A percentile compares a stretch with the other conserved stretches of the same genome.
Conservation (phyloP, 164 flowering plant genomes). For the Dillenia turbinata region DNA sequence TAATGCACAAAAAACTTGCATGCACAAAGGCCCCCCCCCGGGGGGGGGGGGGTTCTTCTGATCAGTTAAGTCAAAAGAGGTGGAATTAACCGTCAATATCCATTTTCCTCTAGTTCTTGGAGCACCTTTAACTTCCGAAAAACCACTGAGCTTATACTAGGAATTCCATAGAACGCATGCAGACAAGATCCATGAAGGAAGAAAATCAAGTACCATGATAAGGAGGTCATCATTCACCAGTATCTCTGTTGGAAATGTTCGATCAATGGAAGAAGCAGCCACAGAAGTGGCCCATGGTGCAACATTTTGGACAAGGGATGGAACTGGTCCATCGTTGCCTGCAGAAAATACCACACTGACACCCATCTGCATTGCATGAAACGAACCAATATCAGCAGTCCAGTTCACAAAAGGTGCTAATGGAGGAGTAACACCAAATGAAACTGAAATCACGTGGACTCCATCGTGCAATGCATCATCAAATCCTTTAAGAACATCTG, state of each 20-base stretch:
- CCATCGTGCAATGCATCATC: conserved; percentile 54
- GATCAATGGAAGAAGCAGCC: conserved; percentile 47
- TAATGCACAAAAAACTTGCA: too few relatives aligned
- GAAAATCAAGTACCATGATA: conserved; percentile 23
- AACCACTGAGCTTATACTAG: too few relatives aligned
- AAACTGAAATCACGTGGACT: conserved; percentile 45
- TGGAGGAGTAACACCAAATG: conserved; percentile 33
- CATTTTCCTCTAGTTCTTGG: too few relatives aligned
- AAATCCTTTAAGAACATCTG: conserved; percentile 45
- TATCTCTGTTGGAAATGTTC: conserved; percentile 36
- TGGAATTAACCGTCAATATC: too few relatives aligned
- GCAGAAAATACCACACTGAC: conserved; percentile 48
- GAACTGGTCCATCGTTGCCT: conserved; percentile 44
- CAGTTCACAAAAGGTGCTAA: conserved; percentile 25
- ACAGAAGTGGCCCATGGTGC: conserved; percentile 49
- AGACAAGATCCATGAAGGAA: too few relatives aligned
- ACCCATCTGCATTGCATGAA: conserved; percentile 45
- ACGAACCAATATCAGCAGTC: conserved; percentile 35
- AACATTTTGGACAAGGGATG: conserved; percentile 39
- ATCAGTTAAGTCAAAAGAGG: too few relatives aligned
- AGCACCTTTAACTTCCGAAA: too few relatives aligned
- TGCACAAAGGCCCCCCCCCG: too few relatives aligned
- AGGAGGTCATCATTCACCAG: conserved; percentile 16
- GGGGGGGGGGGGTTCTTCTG: too few relatives aligned
- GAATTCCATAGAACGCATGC: too few relatives aligned